These are phyloP conservation scores for Phyllosticta citriasiana DNA, from an alignment of 2,329 filamentous ascomycete species.

Conservation along the genomic window DNA sequence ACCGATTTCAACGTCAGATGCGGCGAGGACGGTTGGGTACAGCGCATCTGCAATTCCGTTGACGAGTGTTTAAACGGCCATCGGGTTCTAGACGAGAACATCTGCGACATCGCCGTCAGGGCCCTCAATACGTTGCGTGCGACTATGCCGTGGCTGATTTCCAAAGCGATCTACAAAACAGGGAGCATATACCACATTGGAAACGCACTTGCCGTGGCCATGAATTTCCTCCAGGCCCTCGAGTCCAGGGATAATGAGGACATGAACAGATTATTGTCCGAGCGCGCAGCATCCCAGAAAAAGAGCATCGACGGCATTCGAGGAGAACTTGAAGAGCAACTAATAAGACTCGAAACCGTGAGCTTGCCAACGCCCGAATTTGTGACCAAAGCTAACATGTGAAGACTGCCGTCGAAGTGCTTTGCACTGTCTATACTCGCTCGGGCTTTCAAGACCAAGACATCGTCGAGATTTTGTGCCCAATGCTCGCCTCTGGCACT, in stretches of 20 bases:
- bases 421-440: conserved; percentile 73
- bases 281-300: too few relatives aligned
- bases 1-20: conserved; percentile 59
- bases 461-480: conserved; percentile 65
- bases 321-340: too few relatives aligned
- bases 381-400: background rate
- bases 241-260: too few relatives aligned
- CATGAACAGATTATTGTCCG: too few relatives aligned
- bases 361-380: background rate
- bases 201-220: conserved; percentile 29
- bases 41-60: conserved; percentile 64
- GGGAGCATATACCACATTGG: conserved; percentile 28
- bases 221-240: conserved; percentile 20
- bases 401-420: conserved; percentile 59
- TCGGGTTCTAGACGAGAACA: conserved; percentile 53
- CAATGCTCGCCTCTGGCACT: conserved; percentile 65
- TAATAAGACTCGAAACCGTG: conserved; percentile 16
- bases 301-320: too few relatives aligned
- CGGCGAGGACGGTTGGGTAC: conserved; percentile 79
- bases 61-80: conserved; percentile 60
- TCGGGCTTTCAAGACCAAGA: conserved; percentile 64
- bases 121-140: conserved; percentile 68
- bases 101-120: conserved; percentile 63
- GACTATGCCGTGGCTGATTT: conserved; percentile 77
- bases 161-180: conserved; percentile 61